Conservation (phyloP, 805 yeast species). For the Myxozyma monticola region DNA sequence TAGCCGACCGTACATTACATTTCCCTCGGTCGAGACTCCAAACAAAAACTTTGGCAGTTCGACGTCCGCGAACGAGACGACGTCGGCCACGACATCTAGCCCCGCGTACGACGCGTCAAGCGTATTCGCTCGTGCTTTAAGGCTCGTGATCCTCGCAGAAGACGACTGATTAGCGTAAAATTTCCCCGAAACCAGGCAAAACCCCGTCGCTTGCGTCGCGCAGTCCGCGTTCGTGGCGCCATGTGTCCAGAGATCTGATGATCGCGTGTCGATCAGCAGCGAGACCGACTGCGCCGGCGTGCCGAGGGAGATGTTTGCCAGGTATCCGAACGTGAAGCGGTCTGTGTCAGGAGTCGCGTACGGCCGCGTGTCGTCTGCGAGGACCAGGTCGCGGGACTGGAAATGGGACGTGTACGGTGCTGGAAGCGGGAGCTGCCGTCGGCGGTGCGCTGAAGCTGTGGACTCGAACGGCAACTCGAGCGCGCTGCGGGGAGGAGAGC, state of each 20-base stretch:
- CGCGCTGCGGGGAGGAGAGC: background rate
- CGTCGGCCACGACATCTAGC: slow-evolving; percentile 65
- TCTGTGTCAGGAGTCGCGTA: slow-evolving; percentile 7
- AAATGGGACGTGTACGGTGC: background rate
- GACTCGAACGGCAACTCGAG: slow-evolving; percentile 6
- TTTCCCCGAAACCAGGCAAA: slow-evolving; percentile 14
- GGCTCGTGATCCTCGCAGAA: background rate
- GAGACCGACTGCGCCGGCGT: slow-evolving; percentile 53
- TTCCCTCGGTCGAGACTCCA: slow-evolving; percentile 18
- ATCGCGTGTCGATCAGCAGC: slow-evolving; percentile 69
- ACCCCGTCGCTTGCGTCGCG: background rate
- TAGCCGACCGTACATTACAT: slow-evolving; percentile 14
- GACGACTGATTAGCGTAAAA: background rate
- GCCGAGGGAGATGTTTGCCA: slow-evolving; percentile 48
- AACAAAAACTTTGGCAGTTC: slow-evolving; percentile 1
- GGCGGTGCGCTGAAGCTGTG: slow-evolving; percentile 3
- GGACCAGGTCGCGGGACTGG: background rate
- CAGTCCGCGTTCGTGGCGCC: slow-evolving; percentile 9
- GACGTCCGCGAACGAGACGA: background rate
- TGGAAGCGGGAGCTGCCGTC: slow-evolving; percentile 1
- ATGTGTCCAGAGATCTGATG: slow-evolving; percentile 66
- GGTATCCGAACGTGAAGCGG: slow-evolving; percentile 30
- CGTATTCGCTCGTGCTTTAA: no score
- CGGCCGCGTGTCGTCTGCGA: background rate
- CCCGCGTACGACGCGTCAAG: slow-evolving; percentile 49